phyloP scores from a whole-genome alignment of 345 rosid species.

The Anacardium occidentale region DNA sequence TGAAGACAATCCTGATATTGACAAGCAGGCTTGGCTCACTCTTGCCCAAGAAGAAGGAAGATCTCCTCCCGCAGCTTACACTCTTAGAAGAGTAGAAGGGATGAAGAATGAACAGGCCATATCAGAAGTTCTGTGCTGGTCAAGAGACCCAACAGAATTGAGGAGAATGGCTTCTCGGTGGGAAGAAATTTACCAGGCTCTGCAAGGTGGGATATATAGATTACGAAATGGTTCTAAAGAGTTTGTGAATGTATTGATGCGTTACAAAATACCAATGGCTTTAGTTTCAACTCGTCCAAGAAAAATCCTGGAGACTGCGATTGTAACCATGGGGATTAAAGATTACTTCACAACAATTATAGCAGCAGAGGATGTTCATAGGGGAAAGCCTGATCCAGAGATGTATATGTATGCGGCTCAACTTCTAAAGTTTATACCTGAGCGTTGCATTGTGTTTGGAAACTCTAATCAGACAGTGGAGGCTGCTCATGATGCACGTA shows the following conservation, averaged over 20 bases:
- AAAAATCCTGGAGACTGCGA: constrained; percentile 68
- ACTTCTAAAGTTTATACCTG: constrained; percentile 81
- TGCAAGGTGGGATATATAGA: constrained; percentile 80
- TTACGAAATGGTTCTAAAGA: constrained; percentile 76
- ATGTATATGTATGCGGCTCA: constrained; percentile 86
- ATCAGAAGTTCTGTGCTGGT: constrained; percentile 97
- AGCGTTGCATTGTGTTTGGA: constrained; percentile 94
- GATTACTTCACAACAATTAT: constrained; percentile 68
- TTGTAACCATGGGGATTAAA: constrained; percentile 58
- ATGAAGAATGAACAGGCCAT: constrained; percentile 97
- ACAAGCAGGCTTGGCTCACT: constrained; percentile 80
- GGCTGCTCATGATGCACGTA: constrained; percentile 89
- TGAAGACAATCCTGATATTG: constrained; percentile 76
- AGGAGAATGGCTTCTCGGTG: constrained; percentile 77
- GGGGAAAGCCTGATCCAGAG: constrained; percentile 97
- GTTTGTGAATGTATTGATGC: constrained; percentile 81
- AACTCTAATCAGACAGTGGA: constrained; percentile 89
- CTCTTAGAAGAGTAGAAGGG: constrained; percentile 75
- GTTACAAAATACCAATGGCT: constrained; percentile 92
- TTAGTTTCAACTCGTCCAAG: constrained; percentile 84
- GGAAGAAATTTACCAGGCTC: constrained; percentile 74
- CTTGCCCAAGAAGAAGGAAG: constrained; percentile 89
- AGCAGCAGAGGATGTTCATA: constrained; percentile 84
- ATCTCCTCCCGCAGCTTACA: constrained; percentile 73
- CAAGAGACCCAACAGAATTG: constrained; percentile 70